These are phyloP conservation scores for Brasilioporus rufonigricans DNA, from an alignment of 768 basidiomycete species.

Conservation along the genomic window DNA sequence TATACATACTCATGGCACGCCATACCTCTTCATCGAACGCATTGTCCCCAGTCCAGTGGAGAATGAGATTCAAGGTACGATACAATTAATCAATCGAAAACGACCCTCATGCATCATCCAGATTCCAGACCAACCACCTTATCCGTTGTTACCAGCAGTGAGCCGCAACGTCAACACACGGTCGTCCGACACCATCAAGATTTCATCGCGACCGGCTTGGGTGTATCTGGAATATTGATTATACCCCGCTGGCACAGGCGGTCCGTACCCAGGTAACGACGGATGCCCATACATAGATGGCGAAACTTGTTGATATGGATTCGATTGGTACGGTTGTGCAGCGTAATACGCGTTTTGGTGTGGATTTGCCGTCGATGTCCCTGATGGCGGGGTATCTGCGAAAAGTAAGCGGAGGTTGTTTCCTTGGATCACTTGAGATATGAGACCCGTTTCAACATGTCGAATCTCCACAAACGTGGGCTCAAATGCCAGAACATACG, in stretches of 20 bases:
- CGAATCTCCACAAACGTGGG: slow-evolving; percentile 95
- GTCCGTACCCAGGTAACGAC: slow-evolving; percentile 28
- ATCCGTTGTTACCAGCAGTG: slow-evolving; percentile 29
- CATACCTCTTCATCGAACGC: slow-evolving; percentile 4
- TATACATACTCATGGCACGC: slow-evolving; percentile 18
- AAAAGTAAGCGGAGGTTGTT: slow-evolving; percentile 88
- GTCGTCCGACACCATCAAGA: slow-evolving; percentile 89
- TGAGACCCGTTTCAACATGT: slow-evolving; percentile 87
- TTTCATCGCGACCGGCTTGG: slow-evolving; percentile 72
- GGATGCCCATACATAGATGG: slow-evolving; percentile 27
- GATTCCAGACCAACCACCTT: slow-evolving; percentile 1
- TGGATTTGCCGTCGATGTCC: slow-evolving; percentile 54
- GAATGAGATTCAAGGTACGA: slow-evolving; percentile 12
- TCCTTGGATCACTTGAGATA: slow-evolving; percentile 95
- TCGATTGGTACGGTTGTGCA: slow-evolving; percentile 28
- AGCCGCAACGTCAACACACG: slow-evolving; percentile 71
- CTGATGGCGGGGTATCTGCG: slow-evolving; percentile 88
- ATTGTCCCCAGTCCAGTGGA: slow-evolving; percentile 14
- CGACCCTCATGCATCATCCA: not conserved
- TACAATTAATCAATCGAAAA: slow-evolving; percentile 3
- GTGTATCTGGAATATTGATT: slow-evolving; percentile 44
- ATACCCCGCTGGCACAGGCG: slow-evolving; percentile 28
- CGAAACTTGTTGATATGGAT: slow-evolving; percentile 32
- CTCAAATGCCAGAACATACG: slow-evolving; percentile 96
- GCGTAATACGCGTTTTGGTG: slow-evolving; percentile 37